Evolutionary conservation across 495 filamentous ascomycete species (phyloP), one percentile per base, ranked within the genome.

Genomic region (Penicillium cinerascens): DNA sequence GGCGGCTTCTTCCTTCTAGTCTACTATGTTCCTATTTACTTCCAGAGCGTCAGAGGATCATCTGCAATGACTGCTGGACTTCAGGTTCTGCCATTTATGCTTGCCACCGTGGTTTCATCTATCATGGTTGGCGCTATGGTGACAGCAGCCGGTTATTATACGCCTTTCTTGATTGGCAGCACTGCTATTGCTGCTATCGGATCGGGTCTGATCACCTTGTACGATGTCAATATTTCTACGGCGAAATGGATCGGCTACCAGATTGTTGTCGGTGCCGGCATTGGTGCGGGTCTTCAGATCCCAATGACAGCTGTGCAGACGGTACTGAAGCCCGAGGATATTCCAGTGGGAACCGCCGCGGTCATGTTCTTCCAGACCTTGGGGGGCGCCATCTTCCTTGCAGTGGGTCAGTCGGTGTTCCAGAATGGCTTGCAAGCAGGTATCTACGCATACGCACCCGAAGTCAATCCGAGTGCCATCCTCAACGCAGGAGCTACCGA

Each of bases 361-460:
- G 82, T 87, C 50, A 82, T 88, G 61, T 88, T 89, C 62, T 75
- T 78, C 25, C 87, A 89, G 67, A 84, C 82, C 39, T 65, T 90
- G 6, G 87, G 87, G 6, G 86, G 84, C 20, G 82, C 84, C 3
- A 63, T 90, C 1, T 89, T 88, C 54, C 77, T 82, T 3, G 78
- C 82, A 0, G 76, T 87, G n/a, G 85, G 78, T 0, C 81, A 87
- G 60, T 80, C 80, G 17, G 74, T 88, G 21, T 77, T 88, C 52
- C 79, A 73, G 54, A 87, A 84, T 51, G 66, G 78, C 4, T 71
- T 88, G 21, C 76, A 80, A 13, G 55, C 65, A 0, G 73, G 75
- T 26, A 64, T 87, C 1, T 23, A 50, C 0, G 29, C 51, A 11
- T 60, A 65, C n/a, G 68, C 82, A 4, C 74, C 76, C 0, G 71